Evolutionary conservation across 371 early-diverging fungal genomes (phyloP).

Genomic region (Mucor circinelloides): DNA sequence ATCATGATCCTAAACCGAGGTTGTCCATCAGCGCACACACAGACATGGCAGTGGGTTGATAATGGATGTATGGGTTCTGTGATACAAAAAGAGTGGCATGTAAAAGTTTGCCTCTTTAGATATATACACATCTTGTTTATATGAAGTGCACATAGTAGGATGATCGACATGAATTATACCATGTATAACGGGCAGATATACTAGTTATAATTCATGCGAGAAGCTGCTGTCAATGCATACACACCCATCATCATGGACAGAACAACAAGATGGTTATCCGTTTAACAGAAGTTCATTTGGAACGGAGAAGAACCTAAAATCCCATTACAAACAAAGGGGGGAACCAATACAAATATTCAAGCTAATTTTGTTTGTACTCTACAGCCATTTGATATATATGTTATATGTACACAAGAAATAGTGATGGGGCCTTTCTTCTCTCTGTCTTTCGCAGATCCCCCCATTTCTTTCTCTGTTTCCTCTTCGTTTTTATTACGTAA

Average conservation of each 20-base stretch:
- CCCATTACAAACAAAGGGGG: neutral
- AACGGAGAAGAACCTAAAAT: neutral
- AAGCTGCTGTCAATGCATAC: neutral
- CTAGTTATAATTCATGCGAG: neutral
- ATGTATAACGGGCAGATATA: neutral
- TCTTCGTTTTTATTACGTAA: neutral
- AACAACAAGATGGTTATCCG: neutral
- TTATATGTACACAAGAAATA: neutral
- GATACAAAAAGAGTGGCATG: neutral
- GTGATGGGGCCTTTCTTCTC: neutral
- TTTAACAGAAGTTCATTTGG: neutral
- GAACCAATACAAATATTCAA: slow-evolving; percentile 1
- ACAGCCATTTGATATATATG: neutral
- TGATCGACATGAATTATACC: slow-evolving; percentile 1
- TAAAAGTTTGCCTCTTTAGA: neutral
- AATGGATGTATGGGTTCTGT: neutral
- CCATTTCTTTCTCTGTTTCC: neutral
- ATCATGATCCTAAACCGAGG: neutral
- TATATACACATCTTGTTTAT: neutral
- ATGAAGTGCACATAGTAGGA: neutral
- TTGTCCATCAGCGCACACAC: neutral
- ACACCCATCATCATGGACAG: neutral
- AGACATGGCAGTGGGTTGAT: neutral
- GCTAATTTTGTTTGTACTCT: slow-evolving; percentile 1
- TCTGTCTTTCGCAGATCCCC: neutral